A percentile compares a stretch with the other conserved stretches of the same genome.
Evolutionary conservation across 1,139 yeast genomes (phyloP).

Genomic region (Pichia sp.): DNA sequence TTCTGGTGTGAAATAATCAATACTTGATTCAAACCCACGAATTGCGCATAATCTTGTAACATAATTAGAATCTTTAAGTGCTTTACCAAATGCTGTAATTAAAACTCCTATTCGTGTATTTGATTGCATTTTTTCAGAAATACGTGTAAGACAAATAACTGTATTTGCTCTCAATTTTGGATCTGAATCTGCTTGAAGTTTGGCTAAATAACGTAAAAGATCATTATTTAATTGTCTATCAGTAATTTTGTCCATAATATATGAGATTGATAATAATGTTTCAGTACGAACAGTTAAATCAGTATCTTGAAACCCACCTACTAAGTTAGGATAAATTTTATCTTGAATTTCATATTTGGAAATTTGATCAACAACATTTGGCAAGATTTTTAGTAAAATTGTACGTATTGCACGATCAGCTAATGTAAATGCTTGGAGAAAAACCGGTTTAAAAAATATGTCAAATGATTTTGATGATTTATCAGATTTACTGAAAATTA

Average conservation of each 20-base stretch:
- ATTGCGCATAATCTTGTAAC: conserved; percentile 77
- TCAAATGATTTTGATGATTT: conserved; percentile 26
- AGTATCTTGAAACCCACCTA: conserved; percentile 81
- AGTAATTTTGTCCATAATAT: conserved; percentile 59
- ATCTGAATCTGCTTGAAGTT: conserved; percentile 78
- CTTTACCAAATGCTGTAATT: conserved; percentile 80
- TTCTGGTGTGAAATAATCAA: conserved; percentile 63
- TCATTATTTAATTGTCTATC: conserved; percentile 86
- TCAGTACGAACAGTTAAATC: conserved; percentile 75
- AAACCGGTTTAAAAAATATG: conserved; percentile 51
- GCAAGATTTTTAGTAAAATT: conserved; percentile 57
- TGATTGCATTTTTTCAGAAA: conserved; percentile 57
- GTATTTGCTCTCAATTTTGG: conserved; percentile 86
- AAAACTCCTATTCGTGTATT: conserved; percentile 63
- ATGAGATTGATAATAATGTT: conserved; percentile 65
- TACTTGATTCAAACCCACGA: conserved; percentile 60
- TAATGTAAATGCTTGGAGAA: conserved; percentile 55
- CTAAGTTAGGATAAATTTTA: conserved; percentile 59
- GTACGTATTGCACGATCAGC: conserved; percentile 76
- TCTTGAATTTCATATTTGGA: conserved; percentile 60
- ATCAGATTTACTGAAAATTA: conserved; percentile 26
- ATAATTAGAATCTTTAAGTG: conserved; percentile 72
- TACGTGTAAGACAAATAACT: conserved; percentile 63
- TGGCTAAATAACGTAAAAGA: conserved; percentile 71
- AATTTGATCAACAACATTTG: conserved; percentile 46